Conservation (phyloP, 495 filamentous ascomycete genomes). For the Penicillium silybi region DNA sequence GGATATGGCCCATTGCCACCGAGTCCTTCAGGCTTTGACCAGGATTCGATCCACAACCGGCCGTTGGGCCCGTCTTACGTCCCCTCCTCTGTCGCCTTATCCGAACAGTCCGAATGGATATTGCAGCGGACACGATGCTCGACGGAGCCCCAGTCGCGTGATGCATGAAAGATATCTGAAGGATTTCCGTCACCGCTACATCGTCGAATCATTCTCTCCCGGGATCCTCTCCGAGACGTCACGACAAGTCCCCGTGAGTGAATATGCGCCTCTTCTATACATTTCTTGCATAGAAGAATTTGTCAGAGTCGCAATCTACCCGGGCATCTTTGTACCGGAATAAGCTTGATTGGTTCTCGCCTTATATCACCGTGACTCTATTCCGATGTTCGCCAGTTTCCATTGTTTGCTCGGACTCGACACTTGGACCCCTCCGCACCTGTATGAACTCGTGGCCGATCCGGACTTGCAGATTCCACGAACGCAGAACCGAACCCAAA, state of each 20-base stretch:
- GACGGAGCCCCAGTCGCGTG: constrained; percentile 19
- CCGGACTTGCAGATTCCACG: not conserved
- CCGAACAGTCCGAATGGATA: constrained; percentile 42
- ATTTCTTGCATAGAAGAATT: constrained; percentile 25
- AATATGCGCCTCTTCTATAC: constrained; percentile 15
- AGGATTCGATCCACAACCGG: constrained; percentile 14
- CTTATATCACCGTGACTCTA: not conserved
- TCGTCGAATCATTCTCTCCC: constrained; percentile 1
- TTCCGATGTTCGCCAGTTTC: not conserved
- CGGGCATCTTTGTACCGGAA: constrained; percentile 3
- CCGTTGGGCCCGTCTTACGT: constrained; percentile 11
- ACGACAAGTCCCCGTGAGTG: constrained; percentile 4
- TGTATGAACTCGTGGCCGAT: constrained; percentile 15
- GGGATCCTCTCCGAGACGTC: constrained; percentile 4
- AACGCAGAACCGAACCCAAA: not conserved
- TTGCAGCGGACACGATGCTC: constrained; percentile 31
- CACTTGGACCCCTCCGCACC: not conserved
- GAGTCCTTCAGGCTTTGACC: not conserved
- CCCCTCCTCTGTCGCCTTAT: constrained; percentile 5
- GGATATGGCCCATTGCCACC: not conserved
- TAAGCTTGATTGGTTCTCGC: constrained; percentile 1
- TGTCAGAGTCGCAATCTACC: constrained; percentile 10
- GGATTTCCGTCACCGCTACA: constrained; percentile 30
- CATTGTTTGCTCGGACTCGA: constrained; percentile 5
- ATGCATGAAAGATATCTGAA: constrained; percentile 13